Percentiles rank a stretch among this genome's conserved stretches.
phyloP scores from a whole-genome alignment of 345 rosid genomes.

The Trapa bicornis region DNA sequence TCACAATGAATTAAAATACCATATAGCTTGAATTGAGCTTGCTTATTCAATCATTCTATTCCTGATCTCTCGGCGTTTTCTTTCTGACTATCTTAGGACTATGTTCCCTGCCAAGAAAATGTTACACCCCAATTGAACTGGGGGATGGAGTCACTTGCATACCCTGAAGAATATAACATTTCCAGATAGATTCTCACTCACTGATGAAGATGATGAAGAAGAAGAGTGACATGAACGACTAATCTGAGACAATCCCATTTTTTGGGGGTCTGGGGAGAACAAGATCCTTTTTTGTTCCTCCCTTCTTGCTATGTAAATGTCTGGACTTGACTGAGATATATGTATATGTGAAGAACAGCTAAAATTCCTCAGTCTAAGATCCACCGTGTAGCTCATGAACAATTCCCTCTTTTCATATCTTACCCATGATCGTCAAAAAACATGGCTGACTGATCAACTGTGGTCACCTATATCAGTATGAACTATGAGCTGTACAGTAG shows the following conservation, averaged over 20 bases:
- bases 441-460: too few relatives aligned
- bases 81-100: constrained; percentile 36
- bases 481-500: too few relatives aligned
- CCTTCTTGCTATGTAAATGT: constrained; percentile 1
- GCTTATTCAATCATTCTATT: too few relatives aligned
- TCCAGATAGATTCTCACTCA: constrained; percentile 20
- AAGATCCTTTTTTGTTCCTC: background rate
- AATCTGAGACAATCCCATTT: constrained; percentile 4
- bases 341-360: background rate
- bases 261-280: background rate
- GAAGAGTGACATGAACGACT: constrained; percentile 1
- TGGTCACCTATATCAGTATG: too few relatives aligned
- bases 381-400: too few relatives aligned
- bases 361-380: background rate
- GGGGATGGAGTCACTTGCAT: constrained; percentile 73
- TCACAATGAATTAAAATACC: background rate
- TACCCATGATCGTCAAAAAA: too few relatives aligned
- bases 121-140: constrained; percentile 75
- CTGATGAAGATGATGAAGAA: background rate
- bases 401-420: too few relatives aligned
- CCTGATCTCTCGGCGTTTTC: too few relatives aligned
- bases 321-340: constrained; percentile 2
- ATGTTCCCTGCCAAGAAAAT: constrained; percentile 76
- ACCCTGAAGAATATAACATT: constrained; percentile 33
- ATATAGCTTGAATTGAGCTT: too few relatives aligned